phyloP scores from a whole-genome alignment of 441 rosid species.

The Omphalea diandra region DNA sequence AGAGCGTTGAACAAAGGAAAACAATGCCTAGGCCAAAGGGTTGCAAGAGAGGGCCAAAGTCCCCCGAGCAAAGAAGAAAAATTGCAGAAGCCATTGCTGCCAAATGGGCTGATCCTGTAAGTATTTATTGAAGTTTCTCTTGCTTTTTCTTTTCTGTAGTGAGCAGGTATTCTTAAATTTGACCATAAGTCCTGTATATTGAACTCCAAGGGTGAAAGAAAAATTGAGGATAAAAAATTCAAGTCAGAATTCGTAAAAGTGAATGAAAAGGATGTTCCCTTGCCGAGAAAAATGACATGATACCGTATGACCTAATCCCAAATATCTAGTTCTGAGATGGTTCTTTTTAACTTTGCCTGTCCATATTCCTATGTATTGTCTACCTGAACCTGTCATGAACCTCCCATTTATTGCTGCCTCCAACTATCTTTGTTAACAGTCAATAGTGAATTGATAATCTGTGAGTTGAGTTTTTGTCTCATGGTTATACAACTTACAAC shows the following conservation, averaged over 20 bases:
- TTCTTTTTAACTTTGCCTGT: not conserved
- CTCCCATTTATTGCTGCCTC: not conserved
- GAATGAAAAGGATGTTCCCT: not conserved
- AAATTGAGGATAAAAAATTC: not conserved
- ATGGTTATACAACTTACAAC: not conserved
- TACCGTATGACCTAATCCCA: not conserved
- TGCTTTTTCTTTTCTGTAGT: not conserved
- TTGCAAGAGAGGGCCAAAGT: conserved; percentile 73
- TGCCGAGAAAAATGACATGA: not conserved
- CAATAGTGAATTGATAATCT: not conserved
- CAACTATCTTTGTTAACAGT: not conserved
- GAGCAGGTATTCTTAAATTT: not conserved
- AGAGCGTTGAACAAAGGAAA: conserved; percentile 61
- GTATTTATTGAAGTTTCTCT: conserved; percentile 24
- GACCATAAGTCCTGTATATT: not conserved
- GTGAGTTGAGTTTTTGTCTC: not conserved
- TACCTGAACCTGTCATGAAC: conserved; percentile 3
- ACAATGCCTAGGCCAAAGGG: conserved; percentile 52
- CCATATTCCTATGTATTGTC: not conserved
- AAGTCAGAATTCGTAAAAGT: not conserved
- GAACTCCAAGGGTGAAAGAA: not conserved
- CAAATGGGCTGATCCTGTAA: conserved; percentile 98
- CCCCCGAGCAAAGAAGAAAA: conserved; percentile 80
- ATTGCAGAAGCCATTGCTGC: conserved; percentile 93
- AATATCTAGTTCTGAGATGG: not conserved